phyloP scores from a whole-genome alignment of 2,329 filamentous ascomycete genomes.

The Ophiostoma novo-ulmi region DNA sequence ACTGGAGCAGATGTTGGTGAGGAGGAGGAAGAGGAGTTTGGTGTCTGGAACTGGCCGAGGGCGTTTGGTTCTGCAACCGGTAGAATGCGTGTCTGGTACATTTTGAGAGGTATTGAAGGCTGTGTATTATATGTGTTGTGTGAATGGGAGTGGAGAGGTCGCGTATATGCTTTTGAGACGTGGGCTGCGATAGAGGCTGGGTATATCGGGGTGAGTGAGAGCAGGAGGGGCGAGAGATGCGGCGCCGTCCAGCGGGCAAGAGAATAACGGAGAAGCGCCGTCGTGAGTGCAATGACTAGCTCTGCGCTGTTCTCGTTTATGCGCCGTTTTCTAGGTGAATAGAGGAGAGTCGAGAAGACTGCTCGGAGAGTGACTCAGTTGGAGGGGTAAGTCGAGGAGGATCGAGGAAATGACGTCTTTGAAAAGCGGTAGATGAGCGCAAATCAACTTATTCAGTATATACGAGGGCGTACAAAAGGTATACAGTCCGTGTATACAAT shows the following conservation, averaged over 20 bases:
- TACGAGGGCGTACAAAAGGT: not conserved
- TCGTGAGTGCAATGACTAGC: not conserved
- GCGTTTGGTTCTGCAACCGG: constrained; percentile 24
- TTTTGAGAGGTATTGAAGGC: constrained; percentile 10
- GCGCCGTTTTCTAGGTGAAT: not conserved
- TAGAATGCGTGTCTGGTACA: constrained; percentile 28
- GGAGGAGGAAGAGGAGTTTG: not conserved
- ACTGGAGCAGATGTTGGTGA: not conserved
- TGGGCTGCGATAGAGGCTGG: not conserved
- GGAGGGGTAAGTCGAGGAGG: not conserved
- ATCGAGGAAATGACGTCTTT: no score
- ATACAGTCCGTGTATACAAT: not conserved
- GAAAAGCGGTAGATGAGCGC: not conserved
- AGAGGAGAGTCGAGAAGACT: not conserved
- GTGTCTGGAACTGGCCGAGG: constrained; percentile 27
- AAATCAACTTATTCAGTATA: not conserved
- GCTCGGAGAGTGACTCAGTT: not conserved
- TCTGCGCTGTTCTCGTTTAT: not conserved
- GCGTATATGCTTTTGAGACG: not conserved
- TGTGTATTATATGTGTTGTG: not conserved
- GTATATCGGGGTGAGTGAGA: not conserved
- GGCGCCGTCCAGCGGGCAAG: constrained; percentile 26
- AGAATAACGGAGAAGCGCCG: constrained; percentile 10
- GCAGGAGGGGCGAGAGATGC: not conserved
- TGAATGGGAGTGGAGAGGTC: not conserved